Evolutionary conservation across 306 rosid genomes (phyloP), one percentile per base, ranked within the genome.

Genomic region (Dalbergia cochinchinensis): DNA sequence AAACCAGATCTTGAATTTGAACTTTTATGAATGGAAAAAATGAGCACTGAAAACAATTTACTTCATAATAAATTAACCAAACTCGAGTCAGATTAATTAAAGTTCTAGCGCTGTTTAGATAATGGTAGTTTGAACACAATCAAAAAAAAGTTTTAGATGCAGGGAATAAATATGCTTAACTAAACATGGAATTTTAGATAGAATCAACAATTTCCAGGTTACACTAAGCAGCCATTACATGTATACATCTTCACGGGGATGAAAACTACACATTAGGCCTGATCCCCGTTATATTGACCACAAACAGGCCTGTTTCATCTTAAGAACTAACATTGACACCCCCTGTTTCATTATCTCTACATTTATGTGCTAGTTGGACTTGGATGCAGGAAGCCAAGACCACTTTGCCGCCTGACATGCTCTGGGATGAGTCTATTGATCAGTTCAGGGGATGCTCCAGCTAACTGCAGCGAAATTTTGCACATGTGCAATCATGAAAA

Each of bases 401-500:
- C 90, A 18, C 58, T 44, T 82, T 86, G 95, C 88, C 91, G 88
- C 87, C 97, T 87, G 15, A 88, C 70, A 34, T 94, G 94, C 85
- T 92, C 99, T 11, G 99, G 99, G 83, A 91, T 88, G 66, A 94
- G 95, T 88, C 87, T 88, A 62, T 79, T 82, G 80, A 94, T 88
- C 87, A 92, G 82, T 62, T 94, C 99, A 0, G 92, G 89, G 47
- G 92, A 85, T 16, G 86, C 95, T 83, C 91, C 97, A n/a, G 80
- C 79, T 65, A 92, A 71, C 99, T 94, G 92, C 80, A 86, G 50
- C 16, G 51, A 34, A 73, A 73, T 60, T 57, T 76, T 79, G 69
- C 72, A 69, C 61, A 57, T 44, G 64, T 34, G 54, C 44, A 4
- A 60, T 58, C 18, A 53, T 50, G 8, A 37, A 58, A 64, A 47